Evolutionary conservation across 148 eudicot genomes (phyloP).

Genomic region (Camellia granthamiana): DNA sequence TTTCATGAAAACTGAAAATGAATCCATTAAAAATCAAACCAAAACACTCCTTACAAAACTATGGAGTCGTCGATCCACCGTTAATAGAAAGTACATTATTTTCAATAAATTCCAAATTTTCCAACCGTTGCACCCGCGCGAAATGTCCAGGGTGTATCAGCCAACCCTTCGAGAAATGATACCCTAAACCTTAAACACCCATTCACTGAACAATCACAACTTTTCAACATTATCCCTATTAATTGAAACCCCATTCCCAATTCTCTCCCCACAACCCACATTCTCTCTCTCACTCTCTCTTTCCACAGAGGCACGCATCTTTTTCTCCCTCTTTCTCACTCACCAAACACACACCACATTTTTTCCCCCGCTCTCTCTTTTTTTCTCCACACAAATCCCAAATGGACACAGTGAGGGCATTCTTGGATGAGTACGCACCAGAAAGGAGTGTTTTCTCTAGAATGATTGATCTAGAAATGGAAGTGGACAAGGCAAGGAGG

Average conservation of each 20-base stretch:
- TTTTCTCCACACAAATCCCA: background rate
- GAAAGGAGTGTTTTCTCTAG: constrained; percentile 11
- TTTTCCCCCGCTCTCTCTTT: background rate
- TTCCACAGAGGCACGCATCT: too few species aligned
- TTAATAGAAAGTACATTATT: too few species aligned
- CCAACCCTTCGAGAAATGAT: too few species aligned
- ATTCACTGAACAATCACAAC: background rate
- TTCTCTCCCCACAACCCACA: background rate
- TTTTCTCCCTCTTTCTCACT: background rate
- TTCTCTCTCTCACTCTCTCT: background rate
- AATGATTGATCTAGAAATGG: constrained; percentile 1
- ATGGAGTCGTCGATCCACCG: too few species aligned
- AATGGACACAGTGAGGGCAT: background rate
- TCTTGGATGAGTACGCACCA: background rate
- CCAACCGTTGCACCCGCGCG: background rate
- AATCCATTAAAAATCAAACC: too few species aligned
- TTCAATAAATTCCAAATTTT: too few species aligned
- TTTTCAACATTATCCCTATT: background rate
- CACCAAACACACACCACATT: background rate
- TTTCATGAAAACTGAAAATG: too few species aligned
- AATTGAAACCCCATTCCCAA: background rate
- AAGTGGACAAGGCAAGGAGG: background rate
- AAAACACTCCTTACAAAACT: too few species aligned
- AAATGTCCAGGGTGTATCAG: too few species aligned
- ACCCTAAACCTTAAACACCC: background rate